These are phyloP conservation scores for Tetracentron sinense DNA, from an alignment of 164 flowering plant genomes.

Conservation along the genomic window DNA sequence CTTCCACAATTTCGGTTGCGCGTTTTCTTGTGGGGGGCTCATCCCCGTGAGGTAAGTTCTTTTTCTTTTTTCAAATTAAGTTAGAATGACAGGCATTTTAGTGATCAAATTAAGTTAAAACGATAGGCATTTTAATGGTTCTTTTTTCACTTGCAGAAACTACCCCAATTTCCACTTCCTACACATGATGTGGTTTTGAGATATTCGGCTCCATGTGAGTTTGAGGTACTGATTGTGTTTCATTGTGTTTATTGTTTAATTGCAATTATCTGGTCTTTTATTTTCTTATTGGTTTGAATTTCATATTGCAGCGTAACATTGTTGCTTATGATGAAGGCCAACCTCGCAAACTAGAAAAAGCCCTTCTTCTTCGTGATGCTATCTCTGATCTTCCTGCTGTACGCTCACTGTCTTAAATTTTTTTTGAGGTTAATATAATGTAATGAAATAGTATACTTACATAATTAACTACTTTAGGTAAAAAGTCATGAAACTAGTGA, in stretches of 20 bases:
- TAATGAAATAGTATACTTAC: constrained; percentile 1
- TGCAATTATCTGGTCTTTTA: not conserved
- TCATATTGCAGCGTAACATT: constrained; percentile 37
- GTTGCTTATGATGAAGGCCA: constrained; percentile 65
- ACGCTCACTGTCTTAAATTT: constrained; percentile 13
- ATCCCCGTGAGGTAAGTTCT: constrained; percentile 42
- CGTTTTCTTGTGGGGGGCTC: constrained; percentile 55
- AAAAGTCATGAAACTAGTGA: constrained; percentile 39
- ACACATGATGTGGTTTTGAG: constrained; percentile 44
- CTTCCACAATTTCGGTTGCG: constrained; percentile 62
- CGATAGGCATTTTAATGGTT: not conserved
- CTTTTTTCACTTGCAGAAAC: constrained; percentile 29
- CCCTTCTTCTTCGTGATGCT: constrained; percentile 46
- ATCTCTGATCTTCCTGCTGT: constrained; percentile 63
- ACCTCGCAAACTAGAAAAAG: constrained; percentile 34
- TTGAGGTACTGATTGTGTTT: constrained; percentile 36
- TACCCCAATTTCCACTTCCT: constrained; percentile 60
- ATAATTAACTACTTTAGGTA: constrained; percentile 24
- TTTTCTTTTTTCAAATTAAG: constrained; percentile 4
- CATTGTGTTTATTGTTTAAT: not conserved
- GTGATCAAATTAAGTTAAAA: constrained; percentile 9
- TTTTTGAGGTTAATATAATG: constrained; percentile 7
- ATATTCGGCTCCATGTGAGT: constrained; percentile 48
- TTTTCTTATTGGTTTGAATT: not conserved
- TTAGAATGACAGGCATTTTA: not conserved